Evolutionary conservation across 768 basidiomycete genomes (phyloP), one percentile per base, ranked within the genome.

Genomic region (Lactarius pseudohatsudake): DNA sequence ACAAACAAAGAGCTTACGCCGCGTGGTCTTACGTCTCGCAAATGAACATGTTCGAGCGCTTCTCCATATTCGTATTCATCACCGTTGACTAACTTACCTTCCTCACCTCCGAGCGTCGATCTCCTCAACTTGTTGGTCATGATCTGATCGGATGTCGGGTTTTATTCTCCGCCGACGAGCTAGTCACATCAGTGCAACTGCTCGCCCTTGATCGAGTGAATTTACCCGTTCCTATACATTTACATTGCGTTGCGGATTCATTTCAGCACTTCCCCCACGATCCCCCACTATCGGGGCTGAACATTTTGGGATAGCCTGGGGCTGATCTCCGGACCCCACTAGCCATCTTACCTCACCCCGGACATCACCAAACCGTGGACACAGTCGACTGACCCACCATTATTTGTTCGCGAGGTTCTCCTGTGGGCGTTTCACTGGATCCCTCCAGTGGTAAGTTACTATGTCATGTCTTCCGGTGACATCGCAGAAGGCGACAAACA

Each of bases 101-200:
- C 34, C 15, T 73, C 76, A 0, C 77, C 77, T 61, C 15, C 65
- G 67, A 15, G 61, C 73, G 70, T 77, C 40, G 73, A 75, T 56
- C 62, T 32, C 69, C 38, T 74, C 50, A 71, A 71, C 50, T 45
- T n/a, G 67, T 75, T 59, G 80, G 80, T 18, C 76, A 75, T 34
- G 80, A 81, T 18, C 59, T 79, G 15, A 70, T 77, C 62, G 82
- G 81, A 6, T 83, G 82, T 65, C 82, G 80, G 80, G 36, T 10
- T 34, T 36, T 70, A 69, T 58, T 80, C 77, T 62, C 71, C 7
- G 77, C 79, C 7, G 74, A 76, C 3, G 59, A 57, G 15, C 9
- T 76, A 70, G 71, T 1, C 74, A 78, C 54, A 79, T 81, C 61
- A 22, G 77, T 72, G 32, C 15, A 61, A 36, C 20, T 45, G 18